These are phyloP conservation scores for Nectriaceae sp. DNA, from an alignment of 2,329 filamentous ascomycete genomes.

Conservation along the genomic window DNA sequence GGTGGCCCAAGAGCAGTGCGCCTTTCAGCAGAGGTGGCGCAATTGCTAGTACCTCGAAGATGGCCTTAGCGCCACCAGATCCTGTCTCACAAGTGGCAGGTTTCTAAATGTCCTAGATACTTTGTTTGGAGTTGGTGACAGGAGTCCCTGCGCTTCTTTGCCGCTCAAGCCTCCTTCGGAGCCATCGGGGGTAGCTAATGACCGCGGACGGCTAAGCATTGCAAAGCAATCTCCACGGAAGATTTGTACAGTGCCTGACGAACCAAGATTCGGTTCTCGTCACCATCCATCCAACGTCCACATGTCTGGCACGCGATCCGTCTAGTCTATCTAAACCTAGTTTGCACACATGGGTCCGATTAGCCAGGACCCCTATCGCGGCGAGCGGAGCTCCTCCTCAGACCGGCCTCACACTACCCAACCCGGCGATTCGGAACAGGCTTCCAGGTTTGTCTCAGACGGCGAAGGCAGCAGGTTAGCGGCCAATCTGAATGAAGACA, in stretches of 20 bases:
- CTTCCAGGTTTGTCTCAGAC: background rate
- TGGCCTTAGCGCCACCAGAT: background rate
- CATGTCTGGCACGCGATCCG: background rate
- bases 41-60: background rate
- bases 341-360: background rate
- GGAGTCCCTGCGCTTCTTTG: background rate
- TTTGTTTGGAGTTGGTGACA: background rate
- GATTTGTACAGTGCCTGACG: background rate
- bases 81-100: background rate
- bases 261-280: background rate
- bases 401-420: background rate
- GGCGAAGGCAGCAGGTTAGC: background rate
- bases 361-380: background rate
- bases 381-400: background rate
- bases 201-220: background rate
- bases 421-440: slow-evolving; percentile 3
- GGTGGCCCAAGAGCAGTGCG: background rate
- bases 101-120: background rate
- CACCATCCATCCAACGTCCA: background rate
- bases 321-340: background rate
- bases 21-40: background rate
- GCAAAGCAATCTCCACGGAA: background rate
- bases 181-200: background rate
- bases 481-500: background rate
- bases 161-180: background rate